These are phyloP conservation scores for Dioscorea cayenensis DNA, from an alignment of 116 monocot genomes.

Conservation along the genomic window DNA sequence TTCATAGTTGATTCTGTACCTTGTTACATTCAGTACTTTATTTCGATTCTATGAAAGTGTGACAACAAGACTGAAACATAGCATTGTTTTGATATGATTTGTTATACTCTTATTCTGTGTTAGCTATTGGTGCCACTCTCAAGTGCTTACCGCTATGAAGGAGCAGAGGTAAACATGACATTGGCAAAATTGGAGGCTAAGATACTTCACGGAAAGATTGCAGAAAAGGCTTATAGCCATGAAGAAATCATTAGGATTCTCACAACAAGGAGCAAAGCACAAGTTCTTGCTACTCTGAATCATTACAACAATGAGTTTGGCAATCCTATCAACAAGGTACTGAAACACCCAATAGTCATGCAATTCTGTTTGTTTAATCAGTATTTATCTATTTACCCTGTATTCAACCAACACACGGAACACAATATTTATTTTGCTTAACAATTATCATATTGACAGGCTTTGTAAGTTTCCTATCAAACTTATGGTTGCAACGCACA, in stretches of 20 bases:
- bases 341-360: background rate
- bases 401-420: background rate
- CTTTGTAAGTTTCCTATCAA: no score
- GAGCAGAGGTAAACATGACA: slow-evolving; percentile 48
- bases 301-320: slow-evolving; percentile 68
- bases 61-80: background rate
- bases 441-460: no score
- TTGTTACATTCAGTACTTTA: background rate
- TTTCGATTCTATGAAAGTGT: background rate
- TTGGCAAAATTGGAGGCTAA: slow-evolving; percentile 84
- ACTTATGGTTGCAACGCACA: no score
- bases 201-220: slow-evolving; percentile 56
- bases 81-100: background rate
- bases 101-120: background rate
- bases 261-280: slow-evolving; percentile 81
- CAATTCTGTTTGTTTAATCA: background rate
- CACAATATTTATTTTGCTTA: no score
- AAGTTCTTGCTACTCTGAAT: slow-evolving; percentile 74
- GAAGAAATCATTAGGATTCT: slow-evolving; percentile 81
- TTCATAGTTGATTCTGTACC: background rate
- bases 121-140: slow-evolving; percentile 75
- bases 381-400: background rate
- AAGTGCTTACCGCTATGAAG: slow-evolving; percentile 64
- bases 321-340: slow-evolving; percentile 54
- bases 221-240: slow-evolving; percentile 53